Evolutionary conservation across 140 eudicot species (phyloP), one percentile per base, ranked within the genome.

Genomic region (Cichorium intybus): DNA sequence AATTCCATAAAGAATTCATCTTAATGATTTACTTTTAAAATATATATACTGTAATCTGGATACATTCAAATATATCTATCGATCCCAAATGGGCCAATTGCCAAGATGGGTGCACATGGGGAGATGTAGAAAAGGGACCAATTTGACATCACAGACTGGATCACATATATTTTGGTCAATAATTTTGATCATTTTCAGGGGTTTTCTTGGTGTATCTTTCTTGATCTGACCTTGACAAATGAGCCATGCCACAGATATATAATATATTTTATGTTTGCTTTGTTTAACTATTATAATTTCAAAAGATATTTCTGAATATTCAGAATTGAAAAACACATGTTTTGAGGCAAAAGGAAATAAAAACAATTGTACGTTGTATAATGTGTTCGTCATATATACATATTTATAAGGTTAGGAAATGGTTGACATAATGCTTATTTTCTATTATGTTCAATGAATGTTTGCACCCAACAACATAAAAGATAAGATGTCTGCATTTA

Each of bases 161-260:
- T 69, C 80, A 70, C 71, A 55, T 41, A n/a, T n/a, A n/a, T 60
- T 59, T 74, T 59, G 64, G 28, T 56, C 70, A 79, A 75, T 79
- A 65, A 60, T 78, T 53, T 53, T 68, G 71, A 56, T 62, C 56
- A 77, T 72, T 66, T 60, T 51, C 67, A 71, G 62, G 72, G 70
- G 53, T 51, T 69, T 56, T 73, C 68, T 14, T 71, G 17, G 50
- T 57, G 66, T 47, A 52, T 70, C 37, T 61, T 73, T 60, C 74
- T 74, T 52, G 77, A 79, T 79, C 80, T 79, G 71, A 74, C 75
- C 71, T 79, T 63, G 77, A 59, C 65, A 69, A 16, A 20, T 58
- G 77, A 74, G 71, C 74, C 52, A 56, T 5, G 18, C 20, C 31
- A 34, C 63, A 39, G 37, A 41, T 59, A 48, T 58, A 51, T 39